Base-by-base conservation (phyloP, 169 alveolate genomes). In the Eimeria falciformis region DNA sequence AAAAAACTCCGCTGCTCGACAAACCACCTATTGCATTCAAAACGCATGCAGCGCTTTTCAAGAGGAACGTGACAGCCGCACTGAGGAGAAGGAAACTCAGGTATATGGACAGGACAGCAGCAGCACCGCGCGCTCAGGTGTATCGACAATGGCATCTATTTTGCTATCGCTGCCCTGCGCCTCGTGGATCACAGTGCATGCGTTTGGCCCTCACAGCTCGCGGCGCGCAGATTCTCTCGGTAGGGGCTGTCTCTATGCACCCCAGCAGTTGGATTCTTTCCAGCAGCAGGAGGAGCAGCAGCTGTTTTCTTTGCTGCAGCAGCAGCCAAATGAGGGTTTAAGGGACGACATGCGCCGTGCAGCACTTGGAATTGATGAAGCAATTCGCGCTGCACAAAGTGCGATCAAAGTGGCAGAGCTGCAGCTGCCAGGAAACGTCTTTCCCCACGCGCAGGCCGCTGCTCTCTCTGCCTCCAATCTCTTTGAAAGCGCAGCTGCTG, bases 111-210 rank as follows among this genome's bases (percentile, higher is more conserved):
- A 62, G 40, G 12, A 9, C 78, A 66, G 45, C 78, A 66, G 78
- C 46, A 66, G 21, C 21, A 37, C 78, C 37, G 9, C 40, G 17
- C 12, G 23, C 37, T 43, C 86, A 77, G 68, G 86, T 7, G 66
- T 46, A 45, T 21, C 47, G 0, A 47, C 46, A 77, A 25, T 46
- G 33, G 45, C 33, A 2, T 11, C 21, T 9, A 23, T 77, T 43
- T 12, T 77, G 68, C 21, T 50, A 17, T 46, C 66, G 2, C 66
- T 77, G 45, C 86, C 86, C 17, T 77, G 68, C n/a, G 66, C 86
- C 45, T 77, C 86, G 46, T 77, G 58, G 45, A 47, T 77, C n/a
- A 77, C 47, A 5, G 86, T 77, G 40, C 86, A 77, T 77, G 86
- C 86, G 5, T 77, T 77, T 29, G 65, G 46, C 43, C 25, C 65